A percentile compares a stretch with the other conserved stretches of the same genome.
Conservation (phyloP, 176 grass and related monocot genomes). For the Oryza punctata region DNA sequence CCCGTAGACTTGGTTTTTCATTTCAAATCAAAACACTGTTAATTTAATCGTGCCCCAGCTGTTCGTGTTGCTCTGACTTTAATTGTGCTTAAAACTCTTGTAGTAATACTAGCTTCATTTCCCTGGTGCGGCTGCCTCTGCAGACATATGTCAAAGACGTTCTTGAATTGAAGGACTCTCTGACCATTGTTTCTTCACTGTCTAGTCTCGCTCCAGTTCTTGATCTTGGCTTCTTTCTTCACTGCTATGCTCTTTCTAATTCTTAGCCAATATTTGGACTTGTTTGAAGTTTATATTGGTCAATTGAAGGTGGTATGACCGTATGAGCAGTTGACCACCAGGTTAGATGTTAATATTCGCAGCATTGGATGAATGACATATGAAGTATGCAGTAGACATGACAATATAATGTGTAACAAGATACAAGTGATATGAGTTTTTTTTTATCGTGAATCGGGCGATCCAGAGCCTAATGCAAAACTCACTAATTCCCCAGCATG, state of each 20-base stretch:
- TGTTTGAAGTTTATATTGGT: no score
- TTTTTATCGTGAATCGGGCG: no score
- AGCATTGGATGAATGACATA: no score
- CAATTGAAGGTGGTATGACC: no score
- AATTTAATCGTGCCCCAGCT: slow-evolving; percentile 40
- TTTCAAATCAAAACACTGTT: slow-evolving; percentile 38
- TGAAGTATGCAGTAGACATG: no score
- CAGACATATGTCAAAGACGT: slow-evolving; percentile 37
- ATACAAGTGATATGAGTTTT: no score
- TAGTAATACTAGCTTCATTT: slow-evolving; percentile 38
- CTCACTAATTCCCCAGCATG: no score
- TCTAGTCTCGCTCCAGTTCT: neutral
- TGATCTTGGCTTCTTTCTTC: neutral
- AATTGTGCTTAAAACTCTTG: slow-evolving; percentile 49
- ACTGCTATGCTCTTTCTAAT: neutral
- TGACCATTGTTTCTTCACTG: slow-evolving; percentile 39
- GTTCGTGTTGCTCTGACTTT: slow-evolving; percentile 44
- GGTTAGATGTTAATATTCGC: no score
- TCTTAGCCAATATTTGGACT: neutral
- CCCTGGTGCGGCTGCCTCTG: slow-evolving; percentile 38
- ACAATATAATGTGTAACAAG: no score
- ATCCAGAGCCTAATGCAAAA: no score
- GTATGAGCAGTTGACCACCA: no score
- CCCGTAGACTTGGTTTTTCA: slow-evolving; percentile 52
- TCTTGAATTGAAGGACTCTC: slow-evolving; percentile 29